Evolutionary conservation across 441 rosid genomes (phyloP), one percentile per base, ranked within the genome.

Genomic region (Euphorbia celastroides): DNA sequence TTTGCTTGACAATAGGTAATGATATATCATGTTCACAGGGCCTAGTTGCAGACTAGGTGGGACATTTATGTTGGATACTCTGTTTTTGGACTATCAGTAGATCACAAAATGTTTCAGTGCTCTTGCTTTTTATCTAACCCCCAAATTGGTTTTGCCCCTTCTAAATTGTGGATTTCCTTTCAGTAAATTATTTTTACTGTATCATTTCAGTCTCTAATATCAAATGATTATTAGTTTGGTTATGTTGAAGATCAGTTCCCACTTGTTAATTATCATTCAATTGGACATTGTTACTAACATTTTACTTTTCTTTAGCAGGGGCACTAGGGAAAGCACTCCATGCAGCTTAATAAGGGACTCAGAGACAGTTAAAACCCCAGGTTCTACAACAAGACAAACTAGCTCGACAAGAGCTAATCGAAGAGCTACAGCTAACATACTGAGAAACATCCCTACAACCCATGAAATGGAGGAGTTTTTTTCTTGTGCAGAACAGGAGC

Each of bases 281-380:
- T 44, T 32, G 67, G 70, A 31, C 14, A 48, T 50, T 17, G 16
- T 48, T 14, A 38, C n/a, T 19, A 20, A 50, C 17, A 0, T 7
- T 36, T 52, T 8, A 38, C 12, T 9, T 60, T 56, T 68, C 19
- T 34, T 72, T 48, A 71, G 77, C 84, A 93, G 95, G 82, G 75
- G 83, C 70, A 84, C 88, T 16, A 87, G 99, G 77, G 99, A 93
- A 72, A 85, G 90, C 68, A 89, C 99, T 17, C 99, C 99, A 44
- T 85, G 95, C 75, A 89, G 92, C 81, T 82, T 84, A 82, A 78
- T 83, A 46, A 79, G 88, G 74, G 87, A 81, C 70, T 74, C 89
- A 0, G 87, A 86, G 22, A 77, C 65, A 36, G 71, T 79, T 57
- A 75, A 78, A 65, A 89, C 82, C 31, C 95, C 95, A 1, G 83